These are phyloP conservation scores for Calocybe gangraenosa DNA, from an alignment of 768 basidiomycete species.

Conservation along the genomic window DNA sequence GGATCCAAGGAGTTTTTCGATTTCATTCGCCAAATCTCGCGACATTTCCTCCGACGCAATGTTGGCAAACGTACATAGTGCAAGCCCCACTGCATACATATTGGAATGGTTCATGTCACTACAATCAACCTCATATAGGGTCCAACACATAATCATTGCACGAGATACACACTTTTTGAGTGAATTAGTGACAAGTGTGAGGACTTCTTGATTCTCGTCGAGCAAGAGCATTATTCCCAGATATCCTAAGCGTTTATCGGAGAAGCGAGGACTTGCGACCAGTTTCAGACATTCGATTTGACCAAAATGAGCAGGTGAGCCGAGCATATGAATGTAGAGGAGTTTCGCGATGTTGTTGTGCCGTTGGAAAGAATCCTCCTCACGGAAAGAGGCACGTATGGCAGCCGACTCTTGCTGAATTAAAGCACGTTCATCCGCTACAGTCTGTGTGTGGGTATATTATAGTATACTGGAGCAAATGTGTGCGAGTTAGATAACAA, in stretches of 20 bases:
- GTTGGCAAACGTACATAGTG: constrained; percentile 96
- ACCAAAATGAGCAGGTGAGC: constrained; percentile 97
- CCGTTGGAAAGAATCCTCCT: constrained; percentile 92
- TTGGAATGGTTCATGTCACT: constrained; percentile 99
- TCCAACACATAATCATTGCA: background rate
- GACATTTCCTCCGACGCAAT: constrained; percentile 99
- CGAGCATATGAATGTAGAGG: constrained; percentile 98
- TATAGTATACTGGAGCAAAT: constrained; percentile 10
- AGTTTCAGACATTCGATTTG: constrained; percentile 97
- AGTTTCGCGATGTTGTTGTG: constrained; percentile 98
- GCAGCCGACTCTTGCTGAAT: constrained; percentile 98
- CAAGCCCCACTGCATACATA: constrained; percentile 97
- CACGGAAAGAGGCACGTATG: constrained; percentile 93
- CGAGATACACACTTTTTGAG: constrained; percentile 79
- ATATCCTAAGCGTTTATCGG: constrained; percentile 95
- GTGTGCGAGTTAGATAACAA: constrained; percentile 4
- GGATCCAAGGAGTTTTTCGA: constrained; percentile 94
- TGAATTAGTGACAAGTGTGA: constrained; percentile 96
- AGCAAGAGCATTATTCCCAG: constrained; percentile 96
- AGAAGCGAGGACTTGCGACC: constrained; percentile 91
- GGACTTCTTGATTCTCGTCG: constrained; percentile 96
- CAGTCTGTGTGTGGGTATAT: constrained; percentile 56
- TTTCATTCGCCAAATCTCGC: constrained; percentile 94
- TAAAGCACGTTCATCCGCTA: constrained; percentile 95
- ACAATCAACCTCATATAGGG: background rate